These are phyloP conservation scores for Yarrowia hollandica DNA, from an alignment of 805 yeast genomes.

Conservation along the genomic window DNA sequence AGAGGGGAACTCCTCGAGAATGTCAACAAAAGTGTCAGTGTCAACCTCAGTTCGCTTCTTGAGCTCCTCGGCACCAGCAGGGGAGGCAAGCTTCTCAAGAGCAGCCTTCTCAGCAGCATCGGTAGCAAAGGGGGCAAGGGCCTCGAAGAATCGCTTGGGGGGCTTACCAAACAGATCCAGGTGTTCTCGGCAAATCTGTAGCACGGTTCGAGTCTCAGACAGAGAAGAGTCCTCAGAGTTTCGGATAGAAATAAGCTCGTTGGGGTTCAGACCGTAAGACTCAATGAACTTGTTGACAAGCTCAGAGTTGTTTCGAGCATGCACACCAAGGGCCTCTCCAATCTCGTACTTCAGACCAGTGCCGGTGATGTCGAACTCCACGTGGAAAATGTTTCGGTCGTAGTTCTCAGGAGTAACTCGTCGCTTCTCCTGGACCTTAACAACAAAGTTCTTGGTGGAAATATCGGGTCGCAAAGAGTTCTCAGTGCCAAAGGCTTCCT, in stretches of 20 bases:
- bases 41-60: constrained; percentile 84
- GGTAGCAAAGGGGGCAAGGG: constrained; percentile 69
- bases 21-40: constrained; percentile 75
- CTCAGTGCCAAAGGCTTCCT: constrained; percentile 69
- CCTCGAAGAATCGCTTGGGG: constrained; percentile 89
- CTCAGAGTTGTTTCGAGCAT: constrained; percentile 74
- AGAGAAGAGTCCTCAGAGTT: constrained; percentile 53
- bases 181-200: constrained; percentile 77
- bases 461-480: constrained; percentile 80
- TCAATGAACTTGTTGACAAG: constrained; percentile 68
- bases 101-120: constrained; percentile 65
- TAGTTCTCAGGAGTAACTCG: constrained; percentile 88
- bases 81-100: constrained; percentile 63
- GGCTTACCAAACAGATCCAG: constrained; percentile 93
- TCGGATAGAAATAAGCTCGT: constrained; percentile 68
- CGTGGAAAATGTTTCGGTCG: constrained; percentile 93
- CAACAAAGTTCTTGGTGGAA: constrained; percentile 79
- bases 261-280: constrained; percentile 69
- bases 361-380: constrained; percentile 87
- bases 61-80: constrained; percentile 81
- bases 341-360: constrained; percentile 89
- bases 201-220: constrained; percentile 73
- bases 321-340: constrained; percentile 96
- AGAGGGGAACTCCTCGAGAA: constrained; percentile 73
- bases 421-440: constrained; percentile 86